Percentiles rank a stretch among this genome's conserved stretches.
Conservation (phyloP, 2,329 filamentous ascomycete genomes). For the Penicillium crustosum region DNA sequence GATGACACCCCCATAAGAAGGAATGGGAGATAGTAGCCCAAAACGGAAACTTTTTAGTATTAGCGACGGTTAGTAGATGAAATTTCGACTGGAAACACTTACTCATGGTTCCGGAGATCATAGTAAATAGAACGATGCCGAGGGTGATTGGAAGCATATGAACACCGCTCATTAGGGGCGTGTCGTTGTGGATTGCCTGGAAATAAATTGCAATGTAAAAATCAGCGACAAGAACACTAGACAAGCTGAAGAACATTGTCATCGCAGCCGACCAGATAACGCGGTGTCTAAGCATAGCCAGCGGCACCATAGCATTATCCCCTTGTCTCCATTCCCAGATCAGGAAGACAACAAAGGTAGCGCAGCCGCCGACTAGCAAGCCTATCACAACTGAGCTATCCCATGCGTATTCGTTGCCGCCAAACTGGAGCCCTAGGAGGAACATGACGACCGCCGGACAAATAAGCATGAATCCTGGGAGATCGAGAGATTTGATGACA, state of each 20-base stretch:
- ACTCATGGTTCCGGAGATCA: constrained; percentile 8
- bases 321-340: constrained; percentile 38
- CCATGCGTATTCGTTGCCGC: constrained; percentile 30
- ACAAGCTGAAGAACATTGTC: constrained; percentile 29
- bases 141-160: constrained; percentile 38
- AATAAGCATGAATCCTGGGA: constrained; percentile 38
- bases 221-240: constrained; percentile 25
- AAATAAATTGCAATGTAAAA: constrained; percentile 45
- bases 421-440: constrained; percentile 42
- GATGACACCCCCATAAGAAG: constrained; percentile 30
- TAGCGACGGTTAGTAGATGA: not conserved
- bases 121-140: constrained; percentile 7
- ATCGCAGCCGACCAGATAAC: constrained; percentile 31
- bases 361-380: constrained; percentile 32
- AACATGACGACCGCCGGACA: constrained; percentile 36
- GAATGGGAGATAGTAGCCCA: constrained; percentile 39
- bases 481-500: constrained; percentile 23
- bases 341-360: constrained; percentile 23
- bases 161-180: constrained; percentile 42
- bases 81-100: not conserved
- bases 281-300: constrained; percentile 32
- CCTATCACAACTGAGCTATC: constrained; percentile 35
- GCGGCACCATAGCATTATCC: constrained; percentile 42
- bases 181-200: constrained; percentile 40
- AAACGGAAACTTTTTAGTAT: constrained; percentile 23